Conservation (phyloP, 768 basidiomycete genomes). For the Tricholomella constricta region DNA sequence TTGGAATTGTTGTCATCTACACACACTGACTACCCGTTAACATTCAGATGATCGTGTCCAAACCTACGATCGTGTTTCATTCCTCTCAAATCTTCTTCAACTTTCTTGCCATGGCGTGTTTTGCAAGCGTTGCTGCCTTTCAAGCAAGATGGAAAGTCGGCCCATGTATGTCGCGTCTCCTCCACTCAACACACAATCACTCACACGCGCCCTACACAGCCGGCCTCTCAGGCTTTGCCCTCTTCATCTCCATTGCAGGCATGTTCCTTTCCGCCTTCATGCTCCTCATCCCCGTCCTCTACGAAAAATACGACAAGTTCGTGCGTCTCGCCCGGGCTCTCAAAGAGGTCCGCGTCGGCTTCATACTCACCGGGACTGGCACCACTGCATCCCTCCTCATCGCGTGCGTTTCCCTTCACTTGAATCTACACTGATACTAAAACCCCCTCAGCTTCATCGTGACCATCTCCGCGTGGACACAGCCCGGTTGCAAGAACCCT, state of each 20-base stretch:
- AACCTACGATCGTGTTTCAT: slow-evolving; percentile 78
- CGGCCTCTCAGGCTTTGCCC: slow-evolving; percentile 81
- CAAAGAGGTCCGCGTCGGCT: slow-evolving; percentile 78
- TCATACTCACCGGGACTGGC: slow-evolving; percentile 80
- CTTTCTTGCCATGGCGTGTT: slow-evolving; percentile 90
- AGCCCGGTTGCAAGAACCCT: slow-evolving; percentile 87
- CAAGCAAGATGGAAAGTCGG: slow-evolving; percentile 84
- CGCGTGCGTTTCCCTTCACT: slow-evolving; percentile 53
- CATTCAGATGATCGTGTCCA: slow-evolving; percentile 93
- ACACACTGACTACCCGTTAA: slow-evolving; percentile 11
- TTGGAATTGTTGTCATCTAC: neutral
- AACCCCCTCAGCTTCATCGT: slow-evolving; percentile 57
- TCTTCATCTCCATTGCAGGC: slow-evolving; percentile 75
- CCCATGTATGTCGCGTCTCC: slow-evolving; percentile 65
- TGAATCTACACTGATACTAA: slow-evolving; percentile 1
- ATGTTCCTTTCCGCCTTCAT: slow-evolving; percentile 77
- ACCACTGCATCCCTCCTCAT: slow-evolving; percentile 68
- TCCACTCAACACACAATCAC: neutral
- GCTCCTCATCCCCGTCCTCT: slow-evolving; percentile 74
- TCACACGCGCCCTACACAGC: slow-evolving; percentile 54
- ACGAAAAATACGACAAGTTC: slow-evolving; percentile 85
- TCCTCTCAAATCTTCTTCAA: slow-evolving; percentile 86
- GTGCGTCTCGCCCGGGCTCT: slow-evolving; percentile 77
- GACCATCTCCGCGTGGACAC: slow-evolving; percentile 85
- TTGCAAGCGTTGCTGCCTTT: slow-evolving; percentile 86